phyloP scores from a whole-genome alignment of 306 rosid genomes.

The Dryas drummondii region DNA sequence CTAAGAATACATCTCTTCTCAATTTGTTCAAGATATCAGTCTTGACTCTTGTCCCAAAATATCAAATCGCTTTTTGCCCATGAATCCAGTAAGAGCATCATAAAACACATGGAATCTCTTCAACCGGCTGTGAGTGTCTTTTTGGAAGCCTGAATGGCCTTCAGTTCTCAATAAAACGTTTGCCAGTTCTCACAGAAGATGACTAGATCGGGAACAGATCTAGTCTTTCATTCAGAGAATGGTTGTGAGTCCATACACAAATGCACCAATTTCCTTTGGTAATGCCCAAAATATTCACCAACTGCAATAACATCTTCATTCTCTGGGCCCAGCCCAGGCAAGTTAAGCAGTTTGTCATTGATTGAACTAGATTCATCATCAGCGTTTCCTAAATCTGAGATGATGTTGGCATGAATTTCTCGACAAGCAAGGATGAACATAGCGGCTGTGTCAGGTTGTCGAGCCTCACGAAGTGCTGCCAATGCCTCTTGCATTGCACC shows the following conservation, averaged over 20 bases:
- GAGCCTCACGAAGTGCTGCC: slow-evolving; percentile 91
- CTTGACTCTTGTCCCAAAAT: not conserved
- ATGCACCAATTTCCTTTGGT: slow-evolving; percentile 87
- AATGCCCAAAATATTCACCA: slow-evolving; percentile 75
- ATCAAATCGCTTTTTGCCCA: slow-evolving; percentile 5
- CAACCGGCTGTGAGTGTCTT: not conserved
- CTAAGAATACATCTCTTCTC: slow-evolving; percentile 1
- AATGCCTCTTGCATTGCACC: slow-evolving; percentile 94
- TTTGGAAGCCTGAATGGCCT: too few relatives aligned
- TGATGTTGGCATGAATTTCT: slow-evolving; percentile 65
- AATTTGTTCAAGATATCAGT: slow-evolving; percentile 17
- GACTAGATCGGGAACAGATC: not conserved
- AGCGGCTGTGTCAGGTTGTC: slow-evolving; percentile 88
- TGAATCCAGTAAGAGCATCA: not conserved
- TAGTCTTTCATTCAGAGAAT: slow-evolving; percentile 47
- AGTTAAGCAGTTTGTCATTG: slow-evolving; percentile 43
- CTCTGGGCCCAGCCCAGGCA: slow-evolving; percentile 71
- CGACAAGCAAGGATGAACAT: slow-evolving; percentile 96
- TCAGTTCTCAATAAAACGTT: not conserved
- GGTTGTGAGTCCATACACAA: slow-evolving; percentile 95
- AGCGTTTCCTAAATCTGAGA: slow-evolving; percentile 43
- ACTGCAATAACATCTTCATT: slow-evolving; percentile 80
- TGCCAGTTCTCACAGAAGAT: not conserved
- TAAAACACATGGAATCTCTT: not conserved
- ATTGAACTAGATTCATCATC: slow-evolving; percentile 51